A percentile compares a stretch with the other conserved stretches of the same genome.
phyloP scores from a whole-genome alignment of 257 asterid genomes.

The Nyctanthes arbortristis region DNA sequence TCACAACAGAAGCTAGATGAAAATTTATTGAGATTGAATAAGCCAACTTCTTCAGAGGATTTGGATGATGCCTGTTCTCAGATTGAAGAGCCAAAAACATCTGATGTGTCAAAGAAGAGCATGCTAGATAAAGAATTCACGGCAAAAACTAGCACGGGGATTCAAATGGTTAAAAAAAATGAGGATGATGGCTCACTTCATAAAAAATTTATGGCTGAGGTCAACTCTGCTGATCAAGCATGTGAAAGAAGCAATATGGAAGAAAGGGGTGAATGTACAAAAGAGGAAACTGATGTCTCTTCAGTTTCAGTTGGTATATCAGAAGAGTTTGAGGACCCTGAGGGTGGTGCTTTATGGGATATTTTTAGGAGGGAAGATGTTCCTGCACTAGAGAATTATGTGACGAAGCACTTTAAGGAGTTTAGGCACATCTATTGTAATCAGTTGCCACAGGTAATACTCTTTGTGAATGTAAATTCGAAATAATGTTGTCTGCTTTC shows the following conservation, averaged over 20 bases:
- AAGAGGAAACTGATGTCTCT: constrained; percentile 22
- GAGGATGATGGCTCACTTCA: constrained; percentile 3
- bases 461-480: constrained; percentile 21
- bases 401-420: constrained; percentile 54
- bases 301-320: constrained; percentile 22
- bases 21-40: constrained; percentile 21
- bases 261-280: constrained; percentile 13
- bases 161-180: constrained; percentile 12
- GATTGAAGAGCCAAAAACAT: constrained; percentile 13
- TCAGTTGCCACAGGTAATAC: constrained; percentile 58
- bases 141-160: constrained; percentile 10
- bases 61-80: constrained; percentile 15
- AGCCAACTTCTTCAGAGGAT: constrained; percentile 17
- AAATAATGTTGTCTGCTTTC: too few relatives aligned
- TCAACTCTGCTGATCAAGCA: constrained; percentile 2
- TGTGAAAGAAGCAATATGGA: constrained; percentile 25
- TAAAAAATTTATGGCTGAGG: constrained; percentile 16
- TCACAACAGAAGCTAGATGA: constrained; percentile 32
- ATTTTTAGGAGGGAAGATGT: constrained; percentile 86
- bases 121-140: constrained; percentile 13
- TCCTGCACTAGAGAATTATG: constrained; percentile 62
- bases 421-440: constrained; percentile 52
- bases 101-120: constrained; percentile 25
- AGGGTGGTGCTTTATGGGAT: constrained; percentile 94
- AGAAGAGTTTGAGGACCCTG: constrained; percentile 38